Evolutionary conservation across 164 flowering plant genomes (phyloP).

Genomic region (Dillenia turbinata): DNA sequence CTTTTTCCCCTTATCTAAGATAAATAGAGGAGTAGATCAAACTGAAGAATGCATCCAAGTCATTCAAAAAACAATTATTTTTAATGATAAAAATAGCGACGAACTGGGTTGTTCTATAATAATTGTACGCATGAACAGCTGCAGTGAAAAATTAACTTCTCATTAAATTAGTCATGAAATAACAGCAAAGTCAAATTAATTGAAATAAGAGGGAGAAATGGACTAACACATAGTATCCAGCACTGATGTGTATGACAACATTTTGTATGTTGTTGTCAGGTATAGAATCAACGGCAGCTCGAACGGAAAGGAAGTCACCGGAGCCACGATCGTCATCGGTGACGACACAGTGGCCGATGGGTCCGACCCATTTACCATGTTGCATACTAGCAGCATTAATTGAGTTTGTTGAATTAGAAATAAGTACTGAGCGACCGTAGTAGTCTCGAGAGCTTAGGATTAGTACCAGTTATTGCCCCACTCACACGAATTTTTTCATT

Average conservation of each 20-base stretch:
- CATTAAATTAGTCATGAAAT: too few relatives aligned
- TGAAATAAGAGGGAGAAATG: not conserved
- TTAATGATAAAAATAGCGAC: too few relatives aligned
- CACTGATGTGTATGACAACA: constrained; percentile 49
- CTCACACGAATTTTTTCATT: too few relatives aligned
- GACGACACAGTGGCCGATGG: constrained; percentile 51
- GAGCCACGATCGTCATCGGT: constrained; percentile 52
- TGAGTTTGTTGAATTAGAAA: not conserved
- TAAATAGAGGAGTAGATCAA: too few relatives aligned
- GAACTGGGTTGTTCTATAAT: too few relatives aligned
- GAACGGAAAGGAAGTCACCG: constrained; percentile 69
- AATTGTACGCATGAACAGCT: too few relatives aligned
- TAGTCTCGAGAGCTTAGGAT: not conserved
- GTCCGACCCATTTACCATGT: constrained; percentile 60
- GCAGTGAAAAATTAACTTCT: too few relatives aligned
- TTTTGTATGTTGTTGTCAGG: constrained; percentile 49
- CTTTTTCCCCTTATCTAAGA: not conserved
- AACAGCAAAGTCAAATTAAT: not conserved
- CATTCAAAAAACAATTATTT: too few relatives aligned
- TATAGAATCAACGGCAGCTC: constrained; percentile 71
- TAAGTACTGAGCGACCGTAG: not conserved
- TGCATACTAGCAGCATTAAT: constrained; percentile 9
- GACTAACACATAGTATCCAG: constrained; percentile 71
- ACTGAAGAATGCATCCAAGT: too few relatives aligned
- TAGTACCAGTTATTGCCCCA: not conserved